Evolutionary conservation across 1,139 yeast species (phyloP), one percentile per base, ranked within the genome.

Genomic region (Kodamaea alishanica): DNA sequence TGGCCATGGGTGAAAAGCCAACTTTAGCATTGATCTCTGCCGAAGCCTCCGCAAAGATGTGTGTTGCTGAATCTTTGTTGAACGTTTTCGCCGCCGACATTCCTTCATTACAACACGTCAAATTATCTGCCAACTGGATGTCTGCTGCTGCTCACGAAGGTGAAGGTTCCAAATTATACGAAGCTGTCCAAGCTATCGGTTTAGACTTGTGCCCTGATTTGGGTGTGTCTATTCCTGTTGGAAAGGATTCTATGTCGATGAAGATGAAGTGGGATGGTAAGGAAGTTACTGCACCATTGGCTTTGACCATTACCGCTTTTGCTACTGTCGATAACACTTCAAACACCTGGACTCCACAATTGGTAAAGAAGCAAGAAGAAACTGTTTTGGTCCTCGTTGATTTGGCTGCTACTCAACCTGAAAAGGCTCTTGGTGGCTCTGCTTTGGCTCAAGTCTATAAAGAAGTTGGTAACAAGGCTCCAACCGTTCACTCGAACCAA

Each of bases 161-260:
- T 58, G 98, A 94, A 65, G 98, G 98, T 42, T 78, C 95, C 33
- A 92, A 89, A 49, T 74, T 94, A 48, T 94, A 92, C 59, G 96
- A 90, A 61, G 98, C 97, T 33, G 98, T 94, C 35, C 92, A 89
- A 65, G 97, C 98, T 5, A 82, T 94, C 55, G 97, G 97, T 51
- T 62, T 90, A 58, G 97, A 89, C 51, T 75, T 94, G 55, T 94
- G 98, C 66, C 97, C 98, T 26, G 92, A 79, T 43, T 75, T 94
- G 48, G 97, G 95, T 34, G 68, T 94, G 47, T 74, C 95, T 22
- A 89, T 94, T 43, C 99, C 99, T 10, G 98, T 94, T 31, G 99
- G 99, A 53, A 94, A 94, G 69, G 99, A 94, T 63, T 90, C 97
- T 35, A 89, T 92, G 97, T 90, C 97, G 24, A 90, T 94, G 98